Evolutionary conservation across 2,329 filamentous ascomycete genomes (phyloP), one percentile per base, ranked within the genome.

Genomic region (Pezicula neosporulosa): DNA sequence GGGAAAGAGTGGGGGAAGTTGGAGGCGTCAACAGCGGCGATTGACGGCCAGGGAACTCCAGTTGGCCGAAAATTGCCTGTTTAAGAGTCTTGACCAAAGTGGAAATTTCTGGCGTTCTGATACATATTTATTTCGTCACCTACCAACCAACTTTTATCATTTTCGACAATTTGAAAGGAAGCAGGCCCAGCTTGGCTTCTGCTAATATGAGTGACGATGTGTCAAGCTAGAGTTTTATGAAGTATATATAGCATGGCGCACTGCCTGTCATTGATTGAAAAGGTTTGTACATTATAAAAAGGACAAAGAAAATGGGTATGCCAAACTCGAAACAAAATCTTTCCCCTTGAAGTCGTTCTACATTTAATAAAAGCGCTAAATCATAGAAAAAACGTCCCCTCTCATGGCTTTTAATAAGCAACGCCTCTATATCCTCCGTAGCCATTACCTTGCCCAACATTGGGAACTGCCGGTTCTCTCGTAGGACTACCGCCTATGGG

Each of bases 391-490:
- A 28, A 27, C 24, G 6, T 44, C 4, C 6, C 12, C 12, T n/a
- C 15, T 28, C n/a, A 27, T 15, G 42, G 10, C 33, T 21, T 42
- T 44, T 62, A 65, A 44, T 65, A 64, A 30, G 55, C 61, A 41
- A 55, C 51, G 3, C 61, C 62, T 49, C 61, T 53, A 36, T 65
- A 64, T 21, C 54, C 60, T 10, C 58, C 54, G 44, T 57, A 55
- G 1, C 51, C 16, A 16, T 8, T 19, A 19, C 41, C 48, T 28
- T 43, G 42, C 24, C 24, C 30, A 16, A 57, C 42, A 37, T 58
- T 51, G 28, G 60, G 60, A 46, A 60, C 18, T 10, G 55, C 54
- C 12, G 57, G 58, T 48, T 57, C 47, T 19, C 51, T 53, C n/a
- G 54, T 54, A 18, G 56, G 55, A 42, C 47, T 58, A 21, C 50